Evolutionary conservation across 2,329 filamentous ascomycete species (phyloP).

Genomic region (Pleurostoma richardsiae): DNA sequence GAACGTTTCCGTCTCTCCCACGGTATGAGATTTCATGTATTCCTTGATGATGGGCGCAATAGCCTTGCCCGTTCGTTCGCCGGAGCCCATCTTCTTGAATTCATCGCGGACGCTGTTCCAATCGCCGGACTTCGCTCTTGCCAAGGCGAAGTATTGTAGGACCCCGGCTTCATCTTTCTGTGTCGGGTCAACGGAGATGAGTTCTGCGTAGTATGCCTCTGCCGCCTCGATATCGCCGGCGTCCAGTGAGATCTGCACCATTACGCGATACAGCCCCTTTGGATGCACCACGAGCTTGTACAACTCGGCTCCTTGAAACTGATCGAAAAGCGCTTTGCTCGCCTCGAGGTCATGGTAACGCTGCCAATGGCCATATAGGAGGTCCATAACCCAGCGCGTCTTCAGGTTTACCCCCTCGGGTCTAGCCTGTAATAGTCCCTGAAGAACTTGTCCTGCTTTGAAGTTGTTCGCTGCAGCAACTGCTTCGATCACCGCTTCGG

Average conservation of each 20-base stretch:
- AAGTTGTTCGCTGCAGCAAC: conserved; percentile 20
- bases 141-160: conserved; percentile 26
- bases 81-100: conserved; percentile 22
- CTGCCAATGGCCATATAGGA: conserved; percentile 29
- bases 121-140: conserved; percentile 30
- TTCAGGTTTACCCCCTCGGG: conserved; percentile 15
- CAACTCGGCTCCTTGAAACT: conserved; percentile 13
- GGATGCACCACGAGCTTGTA: conserved; percentile 17
- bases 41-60: conserved; percentile 33
- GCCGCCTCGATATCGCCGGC: conserved; percentile 24
- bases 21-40: conserved; percentile 31
- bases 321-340: conserved; percentile 18
- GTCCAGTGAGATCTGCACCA: conserved; percentile 33
- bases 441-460: conserved; percentile 21
- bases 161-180: conserved; percentile 25
- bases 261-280: conserved; percentile 27
- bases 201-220: conserved; percentile 19
- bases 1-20: conserved; percentile 32
- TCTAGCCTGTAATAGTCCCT: conserved; percentile 17
- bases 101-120: conserved; percentile 31
- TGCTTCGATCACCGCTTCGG: conserved; percentile 24
- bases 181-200: conserved; percentile 16
- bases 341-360: conserved; percentile 17
- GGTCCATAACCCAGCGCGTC: conserved; percentile 27
- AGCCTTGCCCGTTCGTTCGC: conserved; percentile 16